phyloP scores from a whole-genome alignment of 2,329 filamentous ascomycete species.

The Penicillium vulpinum region DNA sequence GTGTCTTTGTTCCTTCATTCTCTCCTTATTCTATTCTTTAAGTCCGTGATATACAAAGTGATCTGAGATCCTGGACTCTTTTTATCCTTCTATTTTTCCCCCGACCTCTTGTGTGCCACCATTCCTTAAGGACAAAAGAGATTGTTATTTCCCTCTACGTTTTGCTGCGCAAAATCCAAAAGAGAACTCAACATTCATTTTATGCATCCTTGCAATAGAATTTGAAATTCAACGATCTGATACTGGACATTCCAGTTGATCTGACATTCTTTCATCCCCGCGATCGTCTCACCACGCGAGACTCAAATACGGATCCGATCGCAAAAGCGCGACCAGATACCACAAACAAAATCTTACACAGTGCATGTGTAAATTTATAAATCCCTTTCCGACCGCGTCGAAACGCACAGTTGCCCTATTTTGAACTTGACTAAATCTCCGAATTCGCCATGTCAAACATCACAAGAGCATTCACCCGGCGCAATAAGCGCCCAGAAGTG shows the following conservation, averaged over 20 bases:
- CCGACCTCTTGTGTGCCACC: constrained; percentile 37
- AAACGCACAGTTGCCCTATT: background rate
- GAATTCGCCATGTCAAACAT: constrained; percentile 38
- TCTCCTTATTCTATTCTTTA: constrained; percentile 20
- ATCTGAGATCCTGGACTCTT: constrained; percentile 35
- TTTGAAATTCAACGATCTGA: constrained; percentile 19
- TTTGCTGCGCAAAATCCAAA: constrained; percentile 35
- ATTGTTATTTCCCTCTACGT: constrained; percentile 13
- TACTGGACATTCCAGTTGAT: constrained; percentile 33
- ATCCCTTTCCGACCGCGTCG: constrained; percentile 7
- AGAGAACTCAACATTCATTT: constrained; percentile 23
- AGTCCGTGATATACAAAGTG: constrained; percentile 16
- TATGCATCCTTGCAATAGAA: constrained; percentile 1
- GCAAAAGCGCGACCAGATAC: constrained; percentile 2
- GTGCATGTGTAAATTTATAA: constrained; percentile 3
- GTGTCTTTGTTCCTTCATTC: constrained; percentile 27
- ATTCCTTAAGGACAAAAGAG: constrained; percentile 29
- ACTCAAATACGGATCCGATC: constrained; percentile 20
- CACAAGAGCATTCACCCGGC: constrained; percentile 51
- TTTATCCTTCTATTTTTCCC: constrained; percentile 6
- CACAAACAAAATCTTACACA: constrained; percentile 3
- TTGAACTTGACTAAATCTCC: constrained; percentile 2
- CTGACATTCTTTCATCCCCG: constrained; percentile 35
- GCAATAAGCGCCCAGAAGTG: constrained; percentile 48
- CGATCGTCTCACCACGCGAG: constrained; percentile 31